A percentile compares a stretch with the other conserved stretches of the same genome.
These are phyloP conservation scores for Fusarium fujikuroi DNA, from an alignment of 2,329 filamentous ascomycete species.

Conservation along the genomic window DNA sequence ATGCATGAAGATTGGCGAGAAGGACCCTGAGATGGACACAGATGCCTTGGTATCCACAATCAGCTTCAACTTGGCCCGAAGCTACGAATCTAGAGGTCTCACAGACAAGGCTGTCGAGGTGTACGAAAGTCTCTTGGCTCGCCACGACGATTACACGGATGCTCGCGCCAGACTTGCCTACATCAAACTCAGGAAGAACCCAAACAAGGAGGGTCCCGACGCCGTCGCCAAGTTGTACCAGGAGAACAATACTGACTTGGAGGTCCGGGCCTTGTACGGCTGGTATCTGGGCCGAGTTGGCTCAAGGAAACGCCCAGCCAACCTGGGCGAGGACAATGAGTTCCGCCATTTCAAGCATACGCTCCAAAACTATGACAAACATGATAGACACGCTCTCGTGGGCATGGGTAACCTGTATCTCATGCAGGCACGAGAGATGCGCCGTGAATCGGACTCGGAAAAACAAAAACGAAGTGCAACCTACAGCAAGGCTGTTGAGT, in stretches of 20 bases:
- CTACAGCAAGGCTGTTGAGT: conserved; percentile 94
- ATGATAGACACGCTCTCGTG: conserved; percentile 95
- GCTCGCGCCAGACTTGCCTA: conserved; percentile 90
- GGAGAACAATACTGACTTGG: conserved; percentile 83
- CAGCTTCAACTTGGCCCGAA: conserved; percentile 94
- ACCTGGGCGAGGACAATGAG: conserved; percentile 89
- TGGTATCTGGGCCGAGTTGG: conserved; percentile 90
- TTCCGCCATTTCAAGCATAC: conserved; percentile 97
- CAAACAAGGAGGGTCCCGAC: conserved; percentile 87
- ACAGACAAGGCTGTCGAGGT: conserved; percentile 86
- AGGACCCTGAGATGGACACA: conserved; percentile 80
- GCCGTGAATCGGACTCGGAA: conserved; percentile 86
- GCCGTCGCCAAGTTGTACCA: conserved; percentile 87
- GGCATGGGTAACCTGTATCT: conserved; percentile 97
- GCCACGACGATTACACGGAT: conserved; percentile 92
- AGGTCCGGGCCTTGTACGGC: conserved; percentile 91
- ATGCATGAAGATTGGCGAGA: conserved; percentile 83
- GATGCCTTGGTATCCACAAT: conserved; percentile 95
- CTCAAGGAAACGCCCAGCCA: conserved; percentile 82
- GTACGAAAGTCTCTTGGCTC: conserved; percentile 85
- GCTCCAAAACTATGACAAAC: conserved; percentile 92
- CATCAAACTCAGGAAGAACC: conserved; percentile 83
- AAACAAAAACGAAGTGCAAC: conserved; percentile 89
- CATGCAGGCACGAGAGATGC: conserved; percentile 91
- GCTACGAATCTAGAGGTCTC: conserved; percentile 87